Percentiles rank a stretch among this genome's conserved stretches.
phyloP scores from a whole-genome alignment of 2,329 filamentous ascomycete species.

The Colletotrichum sp. region DNA sequence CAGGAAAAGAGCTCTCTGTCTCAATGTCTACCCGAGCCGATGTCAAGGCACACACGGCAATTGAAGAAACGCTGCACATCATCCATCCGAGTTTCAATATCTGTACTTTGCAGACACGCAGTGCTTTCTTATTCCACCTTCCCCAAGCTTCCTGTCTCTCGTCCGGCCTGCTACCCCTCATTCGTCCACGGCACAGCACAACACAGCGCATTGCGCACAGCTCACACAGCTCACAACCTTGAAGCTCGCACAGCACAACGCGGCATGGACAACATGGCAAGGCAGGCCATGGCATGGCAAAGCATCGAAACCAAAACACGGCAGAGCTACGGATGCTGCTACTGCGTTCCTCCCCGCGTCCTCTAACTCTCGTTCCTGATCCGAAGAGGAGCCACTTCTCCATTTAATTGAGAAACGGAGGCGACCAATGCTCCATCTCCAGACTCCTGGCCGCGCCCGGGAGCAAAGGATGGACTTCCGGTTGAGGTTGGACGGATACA shows the following conservation, averaged over 20 bases:
- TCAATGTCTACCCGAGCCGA: background rate
- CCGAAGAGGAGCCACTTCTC: slow-evolving; percentile 5
- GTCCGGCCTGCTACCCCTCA: background rate
- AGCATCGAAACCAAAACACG: background rate
- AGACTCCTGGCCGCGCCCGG: background rate
- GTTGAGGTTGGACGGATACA: background rate
- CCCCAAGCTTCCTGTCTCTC: background rate
- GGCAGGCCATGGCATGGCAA: background rate
- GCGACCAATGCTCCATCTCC: slow-evolving; percentile 10
- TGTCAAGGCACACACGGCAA: slow-evolving; percentile 4
- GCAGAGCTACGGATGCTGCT: background rate
- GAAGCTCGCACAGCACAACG: background rate
- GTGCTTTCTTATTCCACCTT: background rate
- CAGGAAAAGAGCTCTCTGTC: background rate
- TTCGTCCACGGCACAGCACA: background rate
- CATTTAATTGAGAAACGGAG: slow-evolving; percentile 1
- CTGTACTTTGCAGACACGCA: background rate
- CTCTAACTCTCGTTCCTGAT: background rate
- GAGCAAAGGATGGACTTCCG: background rate
- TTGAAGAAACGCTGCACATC: background rate
- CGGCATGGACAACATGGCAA: background rate
- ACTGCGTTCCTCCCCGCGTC: slow-evolving; percentile 4
- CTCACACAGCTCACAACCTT: slow-evolving; percentile 7
- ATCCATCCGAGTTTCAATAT: slow-evolving; percentile 6
- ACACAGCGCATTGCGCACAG: slow-evolving; percentile 9